Conservation (phyloP, 306 rosid species). For the Gillenia trifoliata region DNA sequence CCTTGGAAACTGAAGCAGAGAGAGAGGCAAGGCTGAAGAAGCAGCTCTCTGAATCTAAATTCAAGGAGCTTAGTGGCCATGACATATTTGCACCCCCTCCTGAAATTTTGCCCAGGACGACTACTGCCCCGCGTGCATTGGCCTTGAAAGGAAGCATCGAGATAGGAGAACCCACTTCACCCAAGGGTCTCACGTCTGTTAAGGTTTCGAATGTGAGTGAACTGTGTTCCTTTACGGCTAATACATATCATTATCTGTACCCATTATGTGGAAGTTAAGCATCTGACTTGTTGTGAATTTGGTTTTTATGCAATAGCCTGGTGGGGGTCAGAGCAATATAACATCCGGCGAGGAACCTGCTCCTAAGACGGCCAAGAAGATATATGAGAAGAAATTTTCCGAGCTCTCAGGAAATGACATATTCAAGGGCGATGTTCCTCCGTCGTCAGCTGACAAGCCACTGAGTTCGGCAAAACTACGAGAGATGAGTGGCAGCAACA, state of each 20-base stretch:
- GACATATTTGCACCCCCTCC: constrained; percentile 98
- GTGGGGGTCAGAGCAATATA: constrained; percentile 39
- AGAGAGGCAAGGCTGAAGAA: constrained; percentile 61
- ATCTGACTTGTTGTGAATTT: constrained; percentile 14
- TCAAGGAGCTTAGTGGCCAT: constrained; percentile 89
- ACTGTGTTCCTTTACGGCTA: constrained; percentile 16
- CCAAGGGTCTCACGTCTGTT: constrained; percentile 37
- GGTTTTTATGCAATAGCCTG: constrained; percentile 29
- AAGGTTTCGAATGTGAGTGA: constrained; percentile 33
- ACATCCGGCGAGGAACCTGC: constrained; percentile 42
- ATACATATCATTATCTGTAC: neutral
- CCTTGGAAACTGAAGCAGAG: constrained; percentile 77
- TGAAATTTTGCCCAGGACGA: constrained; percentile 78
- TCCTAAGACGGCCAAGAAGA: constrained; percentile 79
- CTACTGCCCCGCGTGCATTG: constrained; percentile 59
- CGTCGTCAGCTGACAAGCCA: constrained; percentile 73
- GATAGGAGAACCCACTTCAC: constrained; percentile 57
- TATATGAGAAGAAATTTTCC: constrained; percentile 61
- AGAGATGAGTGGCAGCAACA: constrained; percentile 90
- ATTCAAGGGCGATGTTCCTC: constrained; percentile 71
- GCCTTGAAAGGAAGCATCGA: constrained; percentile 82
- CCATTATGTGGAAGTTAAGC: neutral
- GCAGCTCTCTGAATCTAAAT: constrained; percentile 90
- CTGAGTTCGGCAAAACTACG: constrained; percentile 76
- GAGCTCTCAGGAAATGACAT: constrained; percentile 87